These are phyloP conservation scores for Microthlaspi erraticum DNA, from an alignment of 345 rosid species.

Conservation along the genomic window DNA sequence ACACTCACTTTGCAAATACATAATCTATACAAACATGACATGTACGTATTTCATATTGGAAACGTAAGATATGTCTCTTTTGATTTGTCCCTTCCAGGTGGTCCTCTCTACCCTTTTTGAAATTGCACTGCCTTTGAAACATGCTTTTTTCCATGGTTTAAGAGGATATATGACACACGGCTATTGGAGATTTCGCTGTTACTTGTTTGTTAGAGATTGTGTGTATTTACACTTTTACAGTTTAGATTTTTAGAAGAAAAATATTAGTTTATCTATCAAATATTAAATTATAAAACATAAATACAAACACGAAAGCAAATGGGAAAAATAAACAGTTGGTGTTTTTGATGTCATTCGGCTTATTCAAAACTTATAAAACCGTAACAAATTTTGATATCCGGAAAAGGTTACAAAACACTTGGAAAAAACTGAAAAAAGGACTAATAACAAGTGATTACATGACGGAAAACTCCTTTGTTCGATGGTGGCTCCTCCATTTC, in stretches of 20 bases:
- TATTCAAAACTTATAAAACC: too few species aligned
- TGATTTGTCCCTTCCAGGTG: constrained; percentile 12
- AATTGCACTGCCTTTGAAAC: constrained; percentile 1
- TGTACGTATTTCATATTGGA: constrained; percentile 1
- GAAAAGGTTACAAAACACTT: too few species aligned
- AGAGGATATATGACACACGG: neutral
- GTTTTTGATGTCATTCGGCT: too few species aligned
- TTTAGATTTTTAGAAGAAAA: neutral
- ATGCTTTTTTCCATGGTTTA: neutral
- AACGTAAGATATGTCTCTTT: constrained; percentile 26
- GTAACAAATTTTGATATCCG: too few species aligned
- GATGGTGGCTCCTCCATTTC: too few species aligned
- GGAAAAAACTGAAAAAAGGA: too few species aligned
- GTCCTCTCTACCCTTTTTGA: constrained; percentile 24
- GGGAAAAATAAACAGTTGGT: too few species aligned
- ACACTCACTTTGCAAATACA: neutral
- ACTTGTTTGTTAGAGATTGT: neutral
- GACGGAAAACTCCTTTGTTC: too few species aligned
- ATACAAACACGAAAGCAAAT: neutral
- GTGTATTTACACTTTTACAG: too few species aligned
- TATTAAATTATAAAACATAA: neutral
- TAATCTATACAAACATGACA: neutral
- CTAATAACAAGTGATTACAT: too few species aligned
- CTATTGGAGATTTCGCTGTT: neutral
- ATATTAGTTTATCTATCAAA: neutral